Base-by-base conservation (phyloP, 805 yeast species). In the Candida arabinofermentans region DNA sequence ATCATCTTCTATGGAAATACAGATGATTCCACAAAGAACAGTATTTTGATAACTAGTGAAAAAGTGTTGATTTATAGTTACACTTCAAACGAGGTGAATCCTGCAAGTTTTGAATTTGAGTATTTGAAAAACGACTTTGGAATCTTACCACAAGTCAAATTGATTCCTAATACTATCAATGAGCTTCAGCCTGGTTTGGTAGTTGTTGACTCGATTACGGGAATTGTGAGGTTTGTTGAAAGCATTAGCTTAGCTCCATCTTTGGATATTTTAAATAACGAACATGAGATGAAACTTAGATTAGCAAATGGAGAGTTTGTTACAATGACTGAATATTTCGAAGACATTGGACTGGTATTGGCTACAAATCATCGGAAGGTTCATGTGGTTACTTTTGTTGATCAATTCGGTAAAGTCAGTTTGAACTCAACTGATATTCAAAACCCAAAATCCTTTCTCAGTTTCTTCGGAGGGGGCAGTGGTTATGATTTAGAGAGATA, bases 351-450 rank as follows among this genome's bases (percentile, higher is more conserved):
- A 2, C 67, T 87, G 4, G 69, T 83, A 0, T 55, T 83, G 8
- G 75, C 88, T 7, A 87, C 96, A 0, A 76, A 85, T 3, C 66
- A 75, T 46, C 87, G 87, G 19, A 69, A 90, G 45, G 76, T 83
- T 33, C 58, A 82, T 5, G 66, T 86, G 33, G 55, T 87, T 2
- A 68, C 81, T 0, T 65, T 89, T 24, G 74, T 83, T 46, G 93
- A 88, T 59, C 69, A 76, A 36, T 69, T 75, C 27, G 91, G 95
- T 24, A 81, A 78, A 51, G 79, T 86, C 1, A 54, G 56, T 9
- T 42, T 65, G 10, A 47, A 44, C 19, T 42, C 36, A 8, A 31
- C 40, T 16, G 60, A 60, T 24, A 41, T 64, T 4, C 44, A 47
- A 18, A 41, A 54, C 4, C 43, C 61, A 8, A 47, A 48, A 14